Evolutionary conservation across 495 filamentous ascomycete species (phyloP), one percentile per base, ranked within the genome.

Genomic region (Aspergillus avenaceus): DNA sequence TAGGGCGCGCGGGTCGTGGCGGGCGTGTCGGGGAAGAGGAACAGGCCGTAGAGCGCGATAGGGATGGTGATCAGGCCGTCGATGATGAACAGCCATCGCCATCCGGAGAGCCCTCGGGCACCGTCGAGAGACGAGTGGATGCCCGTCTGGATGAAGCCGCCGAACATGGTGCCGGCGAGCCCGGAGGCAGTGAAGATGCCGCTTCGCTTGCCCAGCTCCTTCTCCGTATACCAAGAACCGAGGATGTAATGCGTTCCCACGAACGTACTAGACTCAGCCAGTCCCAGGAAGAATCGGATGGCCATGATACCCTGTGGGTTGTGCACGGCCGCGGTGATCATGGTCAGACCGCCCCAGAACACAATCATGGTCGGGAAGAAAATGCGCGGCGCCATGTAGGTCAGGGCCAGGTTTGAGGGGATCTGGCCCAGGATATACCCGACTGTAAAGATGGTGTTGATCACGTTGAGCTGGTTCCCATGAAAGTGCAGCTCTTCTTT

Each of bases 61-160:
- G 84, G 47, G 47, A 76, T 75, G 12, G 87, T 90, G 18, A 89
- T 64, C 3, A 67, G 43, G 12, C 89, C 89, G 64, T 91, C 88
- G 34, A 77, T 60, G 52, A 73, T 56, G 26, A 73, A 78, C 48
- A 79, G 74, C 90, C 90, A 93, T 37, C 88, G 73, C 90, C 90
- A 95, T 27, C 87, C 89, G 1, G 63, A 59, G 49, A 87, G 88
- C 32, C 79, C 81, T 21, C 75, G 63, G 0, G 47, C 42, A 3
- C 59, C 59, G 19, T 53, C 47, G 7, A 61, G 52, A 1, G 41
- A 50, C 26, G 45, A 23, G 19, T 58, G 43, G 12, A 65, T 60
- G 21, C 79, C 83, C 0, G 82, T 82, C 2, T 80, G 74, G 18
- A 87, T 77, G 2, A 85, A 60, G 1, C 82, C 82, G 2, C 80